Percentiles rank a stretch among this genome's conserved stretches.
Evolutionary conservation across 176 grass and related monocot genomes (phyloP).

Genomic region (Aegilops longissima): DNA sequence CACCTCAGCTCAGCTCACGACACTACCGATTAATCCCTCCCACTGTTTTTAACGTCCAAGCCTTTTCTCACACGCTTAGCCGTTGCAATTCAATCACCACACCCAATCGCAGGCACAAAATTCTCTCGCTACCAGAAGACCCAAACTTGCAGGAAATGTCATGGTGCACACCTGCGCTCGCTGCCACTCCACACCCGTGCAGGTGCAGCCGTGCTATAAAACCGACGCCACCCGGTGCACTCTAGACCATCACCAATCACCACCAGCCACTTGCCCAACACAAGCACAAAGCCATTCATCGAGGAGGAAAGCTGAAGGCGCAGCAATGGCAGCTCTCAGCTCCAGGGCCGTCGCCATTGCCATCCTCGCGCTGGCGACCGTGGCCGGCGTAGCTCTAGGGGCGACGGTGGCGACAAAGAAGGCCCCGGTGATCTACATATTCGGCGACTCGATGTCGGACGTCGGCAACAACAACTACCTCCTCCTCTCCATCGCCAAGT

Average conservation of each 20-base stretch:
- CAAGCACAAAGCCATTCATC: not conserved
- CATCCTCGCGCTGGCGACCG: slow-evolving; percentile 12
- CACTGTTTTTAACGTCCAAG: slow-evolving; percentile 7
- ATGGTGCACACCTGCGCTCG: not conserved
- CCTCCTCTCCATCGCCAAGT: slow-evolving; percentile 74
- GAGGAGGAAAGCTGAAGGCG: not conserved
- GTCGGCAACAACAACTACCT: slow-evolving; percentile 98
- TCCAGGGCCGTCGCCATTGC: not conserved
- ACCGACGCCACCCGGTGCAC: not conserved
- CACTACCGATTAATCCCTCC: not conserved
- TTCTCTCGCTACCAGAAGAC: slow-evolving; percentile 6
- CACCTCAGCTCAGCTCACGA: not conserved
- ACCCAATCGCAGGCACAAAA: slow-evolving; percentile 27
- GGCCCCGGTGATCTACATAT: slow-evolving; percentile 63
- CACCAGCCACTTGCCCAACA: not conserved
- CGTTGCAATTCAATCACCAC: slow-evolving; percentile 32
- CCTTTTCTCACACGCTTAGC: slow-evolving; percentile 36
- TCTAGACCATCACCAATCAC: not conserved
- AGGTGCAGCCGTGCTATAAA: slow-evolving; percentile 33
- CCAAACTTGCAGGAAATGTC: slow-evolving; percentile 49
- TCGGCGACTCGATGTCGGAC: slow-evolving; percentile 94
- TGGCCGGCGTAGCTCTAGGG: not conserved
- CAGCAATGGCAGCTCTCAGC: slow-evolving; percentile 54
- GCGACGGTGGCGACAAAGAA: not conserved
- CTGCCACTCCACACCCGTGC: not conserved